These are phyloP conservation scores for Trichosporon sp. DNA, from an alignment of 1,284 basidiomycete genomes.

Conservation along the genomic window DNA sequence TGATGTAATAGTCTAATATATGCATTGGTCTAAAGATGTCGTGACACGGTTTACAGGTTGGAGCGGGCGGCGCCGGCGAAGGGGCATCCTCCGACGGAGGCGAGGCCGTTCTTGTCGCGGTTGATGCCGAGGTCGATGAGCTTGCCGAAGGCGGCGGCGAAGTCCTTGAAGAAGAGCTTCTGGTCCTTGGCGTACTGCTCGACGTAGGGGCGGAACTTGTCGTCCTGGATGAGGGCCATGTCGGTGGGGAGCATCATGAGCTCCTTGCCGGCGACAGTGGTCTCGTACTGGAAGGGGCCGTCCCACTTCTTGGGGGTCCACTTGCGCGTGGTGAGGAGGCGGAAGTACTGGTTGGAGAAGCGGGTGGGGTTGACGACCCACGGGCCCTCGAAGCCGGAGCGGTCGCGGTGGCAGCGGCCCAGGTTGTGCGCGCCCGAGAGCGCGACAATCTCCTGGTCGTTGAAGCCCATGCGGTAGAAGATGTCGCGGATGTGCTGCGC, in stretches of 20 bases:
- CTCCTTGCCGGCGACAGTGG: slow-evolving; percentile 51
- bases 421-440: slow-evolving; percentile 56
- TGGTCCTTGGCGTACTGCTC: slow-evolving; percentile 55
- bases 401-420: slow-evolving; percentile 53
- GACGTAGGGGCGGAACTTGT: slow-evolving; percentile 49
- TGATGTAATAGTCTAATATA: neutral
- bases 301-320: slow-evolving; percentile 56
- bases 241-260: slow-evolving; percentile 58
- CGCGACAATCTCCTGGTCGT: slow-evolving; percentile 56
- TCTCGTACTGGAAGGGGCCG: slow-evolving; percentile 53
- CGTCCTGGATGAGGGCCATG: slow-evolving; percentile 50
- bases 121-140: slow-evolving; percentile 52
- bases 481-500: slow-evolving; percentile 53
- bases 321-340: slow-evolving; percentile 52
- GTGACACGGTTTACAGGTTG: neutral
- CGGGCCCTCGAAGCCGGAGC: slow-evolving; percentile 51
- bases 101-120: slow-evolving; percentile 46
- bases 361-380: slow-evolving; percentile 53
- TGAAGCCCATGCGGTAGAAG: slow-evolving; percentile 56
- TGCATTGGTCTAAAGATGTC: neutral
- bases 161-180: slow-evolving; percentile 56
- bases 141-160: slow-evolving; percentile 51
- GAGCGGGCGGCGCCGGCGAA: slow-evolving; percentile 27
- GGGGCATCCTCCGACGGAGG: slow-evolving; percentile 44
- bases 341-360: slow-evolving; percentile 54